Evolutionary conservation across 345 rosid species (phyloP).

Genomic region (Populus simonii): DNA sequence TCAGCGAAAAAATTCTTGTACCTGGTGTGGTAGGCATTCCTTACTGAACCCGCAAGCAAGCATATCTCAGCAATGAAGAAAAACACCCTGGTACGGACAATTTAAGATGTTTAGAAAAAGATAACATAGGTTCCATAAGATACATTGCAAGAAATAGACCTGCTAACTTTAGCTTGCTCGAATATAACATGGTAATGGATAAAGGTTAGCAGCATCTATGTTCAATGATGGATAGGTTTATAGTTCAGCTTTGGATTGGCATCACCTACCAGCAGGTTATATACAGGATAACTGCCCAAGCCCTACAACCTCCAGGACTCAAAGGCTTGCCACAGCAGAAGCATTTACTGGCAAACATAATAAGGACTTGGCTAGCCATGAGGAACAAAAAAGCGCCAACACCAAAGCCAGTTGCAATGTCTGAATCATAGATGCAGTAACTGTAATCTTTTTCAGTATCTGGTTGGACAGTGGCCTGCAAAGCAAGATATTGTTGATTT

Average conservation of each 20-base stretch:
- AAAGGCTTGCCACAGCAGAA: slow-evolving; percentile 90
- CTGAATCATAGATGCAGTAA: slow-evolving; percentile 77
- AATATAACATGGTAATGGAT: not conserved
- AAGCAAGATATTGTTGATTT: slow-evolving; percentile 9
- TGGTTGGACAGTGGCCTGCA: slow-evolving; percentile 52
- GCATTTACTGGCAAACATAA: slow-evolving; percentile 88
- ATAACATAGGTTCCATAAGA: not conserved
- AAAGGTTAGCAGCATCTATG: not conserved
- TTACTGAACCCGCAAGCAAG: slow-evolving; percentile 84
- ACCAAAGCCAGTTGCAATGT: slow-evolving; percentile 81
- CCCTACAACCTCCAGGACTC: slow-evolving; percentile 81
- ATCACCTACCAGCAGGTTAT: slow-evolving; percentile 71
- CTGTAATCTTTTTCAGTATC: slow-evolving; percentile 51
- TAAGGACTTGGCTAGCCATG: slow-evolving; percentile 59
- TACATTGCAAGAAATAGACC: not conserved
- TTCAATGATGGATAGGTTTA: not conserved
- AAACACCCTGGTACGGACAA: slow-evolving; percentile 19
- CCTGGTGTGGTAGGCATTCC: slow-evolving; percentile 91
- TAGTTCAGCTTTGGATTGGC: not conserved
- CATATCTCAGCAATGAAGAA: slow-evolving; percentile 84
- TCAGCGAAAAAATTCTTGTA: slow-evolving; percentile 65
- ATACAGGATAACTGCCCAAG: slow-evolving; percentile 79
- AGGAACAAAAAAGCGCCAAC: slow-evolving; percentile 83
- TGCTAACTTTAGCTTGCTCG: not conserved
- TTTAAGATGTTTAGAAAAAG: not conserved